Evolutionary conservation across 2,329 filamentous ascomycete genomes (phyloP).

Genomic region (Scytalidium sp.): DNA sequence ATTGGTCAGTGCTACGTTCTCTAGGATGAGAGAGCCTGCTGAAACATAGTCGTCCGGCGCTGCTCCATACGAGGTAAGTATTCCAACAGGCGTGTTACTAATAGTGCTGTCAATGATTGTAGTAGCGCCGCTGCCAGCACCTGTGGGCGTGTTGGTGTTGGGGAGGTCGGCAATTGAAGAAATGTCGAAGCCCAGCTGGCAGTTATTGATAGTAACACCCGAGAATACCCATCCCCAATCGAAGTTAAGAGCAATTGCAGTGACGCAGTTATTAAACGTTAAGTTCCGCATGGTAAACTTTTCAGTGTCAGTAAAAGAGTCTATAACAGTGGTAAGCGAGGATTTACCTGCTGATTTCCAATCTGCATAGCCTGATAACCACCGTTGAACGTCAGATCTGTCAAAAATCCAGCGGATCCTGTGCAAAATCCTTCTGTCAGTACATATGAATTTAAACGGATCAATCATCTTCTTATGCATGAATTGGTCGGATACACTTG

Average conservation of each 20-base stretch:
- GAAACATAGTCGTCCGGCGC: conserved; percentile 51
- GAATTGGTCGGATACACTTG: neutral
- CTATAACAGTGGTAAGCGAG: no score
- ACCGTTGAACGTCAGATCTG: conserved; percentile 57
- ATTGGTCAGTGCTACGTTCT: conserved; percentile 78
- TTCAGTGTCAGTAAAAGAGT: no score
- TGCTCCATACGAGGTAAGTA: conserved; percentile 47
- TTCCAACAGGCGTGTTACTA: conserved; percentile 44
- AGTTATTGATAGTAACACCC: conserved; percentile 48
- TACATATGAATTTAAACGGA: neutral
- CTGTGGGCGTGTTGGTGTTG: conserved; percentile 18
- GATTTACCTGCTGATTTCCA: conserved; percentile 51
- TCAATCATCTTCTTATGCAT: neutral
- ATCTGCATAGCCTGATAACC: conserved; percentile 57
- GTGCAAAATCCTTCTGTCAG: conserved; percentile 16
- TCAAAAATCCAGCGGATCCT: conserved; percentile 56
- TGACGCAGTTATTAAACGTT: conserved; percentile 40
- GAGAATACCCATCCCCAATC: conserved; percentile 58
- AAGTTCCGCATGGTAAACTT: conserved; percentile 59
- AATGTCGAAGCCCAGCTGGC: conserved; percentile 49
- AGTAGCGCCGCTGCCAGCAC: conserved; percentile 50
- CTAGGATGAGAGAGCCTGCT: conserved; percentile 75
- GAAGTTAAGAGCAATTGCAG: conserved; percentile 55
- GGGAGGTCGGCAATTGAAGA: conserved; percentile 29
- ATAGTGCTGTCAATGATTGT: conserved; percentile 55